Evolutionary conservation across 345 rosid species (phyloP).

Genomic region (Lepidium sativum): DNA sequence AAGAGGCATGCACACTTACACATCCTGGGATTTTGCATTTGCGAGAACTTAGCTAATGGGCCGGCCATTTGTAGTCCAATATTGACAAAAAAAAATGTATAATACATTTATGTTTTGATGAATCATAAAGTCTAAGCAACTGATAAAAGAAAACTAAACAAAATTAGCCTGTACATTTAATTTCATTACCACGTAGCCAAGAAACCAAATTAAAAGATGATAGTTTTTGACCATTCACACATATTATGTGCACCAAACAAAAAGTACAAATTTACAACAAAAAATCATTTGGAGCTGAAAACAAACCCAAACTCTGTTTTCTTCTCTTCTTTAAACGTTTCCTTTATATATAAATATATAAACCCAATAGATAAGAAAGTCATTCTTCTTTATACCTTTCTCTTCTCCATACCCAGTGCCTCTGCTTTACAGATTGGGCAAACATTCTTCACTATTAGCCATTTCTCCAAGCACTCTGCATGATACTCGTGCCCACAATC

Average conservation of each 20-base stretch:
- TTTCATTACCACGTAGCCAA: conserved; percentile 13
- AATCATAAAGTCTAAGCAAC: background rate
- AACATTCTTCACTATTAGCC: conserved; percentile 77
- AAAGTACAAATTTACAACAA: conserved; percentile 29
- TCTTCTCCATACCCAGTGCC: conserved; percentile 42
- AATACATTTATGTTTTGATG: no score
- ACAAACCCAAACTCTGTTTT: conserved; percentile 26
- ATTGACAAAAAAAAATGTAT: no score
- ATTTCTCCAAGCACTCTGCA: conserved; percentile 77
- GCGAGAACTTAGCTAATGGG: no score
- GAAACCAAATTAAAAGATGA: conserved; percentile 15
- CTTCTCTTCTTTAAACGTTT: conserved; percentile 17
- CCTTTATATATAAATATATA: conserved; percentile 13
- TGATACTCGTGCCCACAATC: conserved; percentile 90
- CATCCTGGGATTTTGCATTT: no score
- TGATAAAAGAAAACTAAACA: background rate
- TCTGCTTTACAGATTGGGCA: conserved; percentile 93
- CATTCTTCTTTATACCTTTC: conserved; percentile 23
- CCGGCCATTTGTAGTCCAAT: no score
- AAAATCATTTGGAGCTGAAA: conserved; percentile 23
- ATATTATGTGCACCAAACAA: conserved; percentile 26
- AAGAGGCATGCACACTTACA: no score
- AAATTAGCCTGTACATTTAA: conserved; percentile 20
- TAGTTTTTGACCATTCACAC: conserved; percentile 23
- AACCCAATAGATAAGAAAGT: conserved; percentile 10